Evolutionary conservation across 2,329 filamentous ascomycete genomes (phyloP).

Genomic region (Dactylellina parvicollis): DNA sequence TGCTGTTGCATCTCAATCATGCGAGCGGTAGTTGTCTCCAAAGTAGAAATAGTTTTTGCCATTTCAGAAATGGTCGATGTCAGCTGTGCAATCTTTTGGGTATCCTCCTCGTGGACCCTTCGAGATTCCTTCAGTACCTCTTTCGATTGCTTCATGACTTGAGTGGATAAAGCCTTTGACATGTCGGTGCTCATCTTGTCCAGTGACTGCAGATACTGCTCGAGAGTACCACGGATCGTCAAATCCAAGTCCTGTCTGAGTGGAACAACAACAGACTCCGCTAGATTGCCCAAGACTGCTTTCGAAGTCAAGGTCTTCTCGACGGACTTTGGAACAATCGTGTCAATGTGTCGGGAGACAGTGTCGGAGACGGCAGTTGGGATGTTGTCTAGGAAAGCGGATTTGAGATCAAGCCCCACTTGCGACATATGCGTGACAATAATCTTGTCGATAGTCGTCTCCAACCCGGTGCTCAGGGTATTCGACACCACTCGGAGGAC

Average conservation of each 20-base stretch:
- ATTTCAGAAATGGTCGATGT: constrained; percentile 73
- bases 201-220: constrained; percentile 34
- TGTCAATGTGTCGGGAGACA: constrained; percentile 78
- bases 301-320: constrained; percentile 50
- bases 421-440: constrained; percentile 79
- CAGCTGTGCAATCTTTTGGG: constrained; percentile 77
- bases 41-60: constrained; percentile 74
- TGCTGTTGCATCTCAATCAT: constrained; percentile 74
- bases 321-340: constrained; percentile 74
- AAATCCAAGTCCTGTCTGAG: constrained; percentile 56
- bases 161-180: constrained; percentile 57
- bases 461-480: constrained; percentile 75
- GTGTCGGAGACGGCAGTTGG: constrained; percentile 72
- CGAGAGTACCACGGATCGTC: constrained; percentile 48
- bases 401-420: constrained; percentile 78
- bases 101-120: constrained; percentile 65
- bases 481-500: constrained; percentile 74
- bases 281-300: constrained; percentile 25
- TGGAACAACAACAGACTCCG: constrained; percentile 48
- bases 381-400: constrained; percentile 75
- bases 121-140: constrained; percentile 46
- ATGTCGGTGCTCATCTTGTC: constrained; percentile 56
- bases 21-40: constrained; percentile 74
- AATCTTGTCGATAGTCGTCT: constrained; percentile 79
- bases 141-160: constrained; percentile 37